Evolutionary conservation across 352 stramenopile species (phyloP).

Genomic region (Chrysophaeum taylorii): DNA sequence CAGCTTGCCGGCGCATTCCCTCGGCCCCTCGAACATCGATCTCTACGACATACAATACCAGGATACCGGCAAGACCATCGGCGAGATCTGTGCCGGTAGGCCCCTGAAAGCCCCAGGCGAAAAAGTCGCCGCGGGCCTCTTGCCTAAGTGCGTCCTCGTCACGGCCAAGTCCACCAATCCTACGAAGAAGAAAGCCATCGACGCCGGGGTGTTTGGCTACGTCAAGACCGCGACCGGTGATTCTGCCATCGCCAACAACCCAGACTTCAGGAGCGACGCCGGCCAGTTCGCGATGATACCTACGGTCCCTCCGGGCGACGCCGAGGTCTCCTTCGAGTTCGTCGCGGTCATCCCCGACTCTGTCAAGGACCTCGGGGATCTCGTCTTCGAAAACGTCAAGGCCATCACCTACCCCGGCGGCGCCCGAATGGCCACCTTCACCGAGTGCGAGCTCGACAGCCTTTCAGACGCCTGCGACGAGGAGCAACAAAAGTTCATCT

Average conservation of each 20-base stretch:
- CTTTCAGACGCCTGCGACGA: constrained; percentile 10
- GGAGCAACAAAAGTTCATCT: constrained; percentile 15
- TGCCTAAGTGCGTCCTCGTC: constrained; percentile 13
- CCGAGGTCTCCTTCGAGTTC: constrained; percentile 3
- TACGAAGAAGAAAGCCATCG: not conserved
- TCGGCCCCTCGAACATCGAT: constrained; percentile 9
- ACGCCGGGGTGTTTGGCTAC: constrained; percentile 12
- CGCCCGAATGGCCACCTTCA: constrained; percentile 12
- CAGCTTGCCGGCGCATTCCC: not conserved
- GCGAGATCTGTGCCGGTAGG: constrained; percentile 9
- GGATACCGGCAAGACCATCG: constrained; percentile 6
- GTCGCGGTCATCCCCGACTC: constrained; percentile 13
- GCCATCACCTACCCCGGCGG: constrained; percentile 12
- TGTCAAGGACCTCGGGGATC: not conserved
- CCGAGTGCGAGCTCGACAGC: constrained; percentile 6
- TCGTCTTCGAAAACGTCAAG: not conserved
- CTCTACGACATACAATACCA: not conserved
- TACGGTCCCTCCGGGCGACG: not conserved
- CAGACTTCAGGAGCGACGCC: constrained; percentile 2
- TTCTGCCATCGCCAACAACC: constrained; percentile 11
- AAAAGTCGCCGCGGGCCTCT: constrained; percentile 2
- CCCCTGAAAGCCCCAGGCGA: constrained; percentile 7
- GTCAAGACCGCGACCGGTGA: constrained; percentile 14
- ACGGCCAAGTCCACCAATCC: not conserved
- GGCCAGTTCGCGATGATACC: constrained; percentile 14